phyloP scores from a whole-genome alignment of 1,284 basidiomycete species.

The Coniophora puteana region DNA sequence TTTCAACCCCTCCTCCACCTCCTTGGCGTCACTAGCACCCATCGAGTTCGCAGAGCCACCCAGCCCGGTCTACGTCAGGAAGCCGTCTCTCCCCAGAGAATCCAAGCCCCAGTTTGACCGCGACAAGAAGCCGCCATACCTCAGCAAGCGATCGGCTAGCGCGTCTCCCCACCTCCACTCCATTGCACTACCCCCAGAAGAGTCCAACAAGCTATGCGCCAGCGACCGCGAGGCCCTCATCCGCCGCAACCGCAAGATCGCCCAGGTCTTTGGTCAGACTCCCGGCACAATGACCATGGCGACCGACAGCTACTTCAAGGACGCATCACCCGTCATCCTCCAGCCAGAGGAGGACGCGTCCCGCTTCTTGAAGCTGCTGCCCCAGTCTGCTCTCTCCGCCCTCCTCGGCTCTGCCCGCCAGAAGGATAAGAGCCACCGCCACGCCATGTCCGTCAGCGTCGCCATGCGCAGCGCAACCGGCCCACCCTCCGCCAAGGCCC shows the following conservation, averaged over 20 bases:
- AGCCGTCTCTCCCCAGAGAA: conserved; percentile 38
- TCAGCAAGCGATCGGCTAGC: conserved; percentile 23
- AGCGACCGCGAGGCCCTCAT: conserved; percentile 71
- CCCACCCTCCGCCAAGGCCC: conserved; percentile 12
- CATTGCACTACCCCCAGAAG: conserved; percentile 41
- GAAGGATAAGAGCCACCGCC: conserved; percentile 31
- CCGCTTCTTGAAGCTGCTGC: conserved; percentile 19
- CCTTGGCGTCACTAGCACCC: conserved; percentile 15
- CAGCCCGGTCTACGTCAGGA: conserved; percentile 8
- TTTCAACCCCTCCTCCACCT: conserved; percentile 25
- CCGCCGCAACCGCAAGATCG: conserved; percentile 71
- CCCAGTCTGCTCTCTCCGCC: conserved; percentile 20
- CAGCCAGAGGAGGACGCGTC: conserved; percentile 27
- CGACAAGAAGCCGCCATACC: conserved; percentile 10
- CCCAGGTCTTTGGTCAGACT: conserved; percentile 70
- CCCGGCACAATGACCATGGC: conserved; percentile 39
- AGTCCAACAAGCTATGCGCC: conserved; percentile 63
- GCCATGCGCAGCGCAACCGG: too few species aligned
- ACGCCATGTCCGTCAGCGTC: conserved; percentile 40
- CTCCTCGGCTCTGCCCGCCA: conserved; percentile 21
- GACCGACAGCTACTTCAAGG: too few species aligned
- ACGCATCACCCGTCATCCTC: too few species aligned
- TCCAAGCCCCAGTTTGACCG: conserved; percentile 30
- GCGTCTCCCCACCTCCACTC: conserved; percentile 20
- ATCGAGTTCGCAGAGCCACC: conserved; percentile 25